A percentile compares a stretch with the other conserved stretches of the same genome.
Evolutionary conservation across 2,329 filamentous ascomycete species (phyloP).

Genomic region (Colletotrichum agaves): DNA sequence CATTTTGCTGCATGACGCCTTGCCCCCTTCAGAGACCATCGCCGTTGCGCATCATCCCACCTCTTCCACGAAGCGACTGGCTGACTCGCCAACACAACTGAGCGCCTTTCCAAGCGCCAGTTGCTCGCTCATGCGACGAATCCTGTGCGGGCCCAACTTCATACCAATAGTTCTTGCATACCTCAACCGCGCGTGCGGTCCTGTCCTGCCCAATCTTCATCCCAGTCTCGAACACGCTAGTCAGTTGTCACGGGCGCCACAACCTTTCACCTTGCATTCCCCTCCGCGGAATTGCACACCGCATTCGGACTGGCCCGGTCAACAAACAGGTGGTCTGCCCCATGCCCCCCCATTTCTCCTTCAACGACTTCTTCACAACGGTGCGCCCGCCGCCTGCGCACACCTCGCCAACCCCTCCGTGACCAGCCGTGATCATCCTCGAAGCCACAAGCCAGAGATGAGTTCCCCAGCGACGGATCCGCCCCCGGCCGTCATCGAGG

Average conservation of each 20-base stretch:
- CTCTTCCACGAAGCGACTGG: background rate
- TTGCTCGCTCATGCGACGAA: background rate
- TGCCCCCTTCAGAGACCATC: background rate
- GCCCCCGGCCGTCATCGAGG: background rate
- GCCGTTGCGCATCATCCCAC: background rate
- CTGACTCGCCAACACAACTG: background rate
- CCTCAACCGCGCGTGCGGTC: background rate
- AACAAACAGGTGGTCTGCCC: background rate
- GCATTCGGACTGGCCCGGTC: background rate
- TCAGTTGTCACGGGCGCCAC: background rate
- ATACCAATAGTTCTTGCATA: background rate
- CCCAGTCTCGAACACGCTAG: background rate
- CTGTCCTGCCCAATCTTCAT: background rate
- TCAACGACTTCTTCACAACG: background rate
- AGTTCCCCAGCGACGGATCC: background rate
- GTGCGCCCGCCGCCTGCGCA: no score
- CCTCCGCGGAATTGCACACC: background rate
- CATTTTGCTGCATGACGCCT: background rate
- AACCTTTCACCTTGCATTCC: background rate
- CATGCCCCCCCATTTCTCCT: no score
- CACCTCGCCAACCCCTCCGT: no score
- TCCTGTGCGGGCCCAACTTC: background rate
- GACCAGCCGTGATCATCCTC: fast-evolving
- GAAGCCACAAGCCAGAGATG: background rate
- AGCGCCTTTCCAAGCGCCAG: background rate